Evolutionary conservation across 805 yeast species (phyloP), one percentile per base, ranked within the genome.

Genomic region (Barnettozyma siamensis): DNA sequence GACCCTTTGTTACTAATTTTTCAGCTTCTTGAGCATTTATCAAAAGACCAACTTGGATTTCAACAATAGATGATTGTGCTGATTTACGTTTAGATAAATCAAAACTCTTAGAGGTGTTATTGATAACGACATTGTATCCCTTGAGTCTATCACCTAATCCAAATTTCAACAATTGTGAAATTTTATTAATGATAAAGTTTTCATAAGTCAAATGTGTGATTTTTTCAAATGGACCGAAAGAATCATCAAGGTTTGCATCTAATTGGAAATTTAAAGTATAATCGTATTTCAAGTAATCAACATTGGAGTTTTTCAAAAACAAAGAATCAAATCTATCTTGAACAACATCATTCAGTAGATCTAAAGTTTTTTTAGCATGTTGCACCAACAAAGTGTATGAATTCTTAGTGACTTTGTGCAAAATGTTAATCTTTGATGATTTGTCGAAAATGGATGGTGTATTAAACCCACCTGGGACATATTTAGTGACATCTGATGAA

Each of bases 1-100:
- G 97, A 2, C 97, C 97, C 55, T 79, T 86, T 2, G 95, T 86
- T 1, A 93, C 87, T 34, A 86, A 64, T 62, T 81, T 84, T 51
- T 88, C 96, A 46, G 83, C 70, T 54, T 83, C 87, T 7, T 72
- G 75, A 6, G 93, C 69, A 55, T 89, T 78, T 11, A 88, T 69
- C 33, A 76, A 64, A 10, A 91, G 54, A 1, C 95, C 95, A 27
- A 91, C 60, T 23, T 65, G 67, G 33, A 75, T 56, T 2, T 58
- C 55, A 53, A 58, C 45, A 54, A 58, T 41, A 46, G 38, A 35
- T 38, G 52, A 52, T 17, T 56, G 53, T 1, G 63, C 50, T 1
- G 82, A 75, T 54, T 78, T 80, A 53, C 91, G 67, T 56, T 73
- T 81, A 34, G 62, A 54, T 24, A 60, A 58, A 11, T 66, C 64